Evolutionary conservation across 306 rosid genomes (phyloP).

Genomic region (Quercus parvula): DNA sequence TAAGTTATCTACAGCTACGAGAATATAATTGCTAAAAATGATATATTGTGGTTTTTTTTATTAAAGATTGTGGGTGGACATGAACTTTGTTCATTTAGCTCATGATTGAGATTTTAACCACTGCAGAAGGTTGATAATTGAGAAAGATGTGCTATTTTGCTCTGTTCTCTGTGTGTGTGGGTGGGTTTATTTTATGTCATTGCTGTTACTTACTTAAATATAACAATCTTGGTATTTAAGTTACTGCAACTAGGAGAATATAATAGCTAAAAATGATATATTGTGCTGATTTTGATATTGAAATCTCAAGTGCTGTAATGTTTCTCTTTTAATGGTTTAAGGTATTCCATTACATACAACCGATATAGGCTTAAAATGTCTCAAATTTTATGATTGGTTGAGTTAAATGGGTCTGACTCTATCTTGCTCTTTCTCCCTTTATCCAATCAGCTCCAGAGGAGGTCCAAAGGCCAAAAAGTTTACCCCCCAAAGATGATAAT

Average conservation of each 20-base stretch:
- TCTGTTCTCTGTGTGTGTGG: too few relatives aligned
- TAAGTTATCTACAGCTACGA: background rate
- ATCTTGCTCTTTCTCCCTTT: constrained; percentile 24
- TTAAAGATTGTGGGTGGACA: too few relatives aligned
- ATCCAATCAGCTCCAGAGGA: constrained; percentile 46
- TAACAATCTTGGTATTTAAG: background rate
- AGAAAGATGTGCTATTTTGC: too few relatives aligned
- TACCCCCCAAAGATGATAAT: constrained; percentile 41
- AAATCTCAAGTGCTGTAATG: background rate
- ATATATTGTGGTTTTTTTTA: background rate
- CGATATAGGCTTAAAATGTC: background rate
- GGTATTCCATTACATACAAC: background rate
- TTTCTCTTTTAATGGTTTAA: background rate
- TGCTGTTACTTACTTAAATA: background rate
- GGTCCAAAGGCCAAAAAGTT: constrained; percentile 36
- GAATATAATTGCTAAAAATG: background rate
- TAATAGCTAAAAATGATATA: background rate
- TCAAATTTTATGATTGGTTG: background rate
- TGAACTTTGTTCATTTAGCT: too few relatives aligned
- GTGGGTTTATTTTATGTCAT: background rate
- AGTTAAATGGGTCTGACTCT: constrained; percentile 10
- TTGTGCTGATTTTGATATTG: background rate
- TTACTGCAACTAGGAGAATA: background rate
- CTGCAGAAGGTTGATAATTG: too few relatives aligned
- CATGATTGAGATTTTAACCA: too few relatives aligned